These are phyloP conservation scores for Talaromyces wortmannii DNA, from an alignment of 495 filamentous ascomycete species.

Conservation along the genomic window DNA sequence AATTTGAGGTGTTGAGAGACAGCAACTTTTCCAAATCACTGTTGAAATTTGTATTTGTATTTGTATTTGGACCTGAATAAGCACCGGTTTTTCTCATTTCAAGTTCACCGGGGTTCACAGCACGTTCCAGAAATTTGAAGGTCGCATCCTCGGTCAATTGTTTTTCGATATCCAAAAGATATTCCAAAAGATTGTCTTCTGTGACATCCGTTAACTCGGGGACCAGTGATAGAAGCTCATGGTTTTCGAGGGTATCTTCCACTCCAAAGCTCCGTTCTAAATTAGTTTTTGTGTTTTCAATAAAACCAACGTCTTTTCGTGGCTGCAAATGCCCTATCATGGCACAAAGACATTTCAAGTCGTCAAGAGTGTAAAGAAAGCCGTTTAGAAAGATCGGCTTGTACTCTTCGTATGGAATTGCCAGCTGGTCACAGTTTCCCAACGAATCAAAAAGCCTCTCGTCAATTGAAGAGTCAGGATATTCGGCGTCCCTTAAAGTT, in stretches of 20 bases:
- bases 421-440: neutral
- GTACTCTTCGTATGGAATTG: neutral
- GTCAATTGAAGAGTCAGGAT: neutral
- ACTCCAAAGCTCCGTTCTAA: neutral
- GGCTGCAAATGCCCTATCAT: neutral
- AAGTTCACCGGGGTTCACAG: too few relatives aligned
- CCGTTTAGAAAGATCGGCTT: neutral
- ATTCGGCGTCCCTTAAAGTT: neutral
- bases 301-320: neutral
- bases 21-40: too few relatives aligned
- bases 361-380: neutral
- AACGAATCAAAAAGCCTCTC: neutral
- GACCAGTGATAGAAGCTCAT: too few relatives aligned
- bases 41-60: too few relatives aligned
- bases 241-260: neutral
- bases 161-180: too few relatives aligned
- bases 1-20: too few relatives aligned
- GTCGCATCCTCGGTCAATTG: too few relatives aligned
- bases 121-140: too few relatives aligned
- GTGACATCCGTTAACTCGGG: too few relatives aligned
- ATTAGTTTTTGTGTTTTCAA: neutral
- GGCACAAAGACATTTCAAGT: constrained; percentile 1
- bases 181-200: too few relatives aligned
- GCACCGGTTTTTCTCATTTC: too few relatives aligned
- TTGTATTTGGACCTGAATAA: too few relatives aligned